Base-by-base conservation (phyloP, 306 rosid genomes). In the Malus orientalis region DNA sequence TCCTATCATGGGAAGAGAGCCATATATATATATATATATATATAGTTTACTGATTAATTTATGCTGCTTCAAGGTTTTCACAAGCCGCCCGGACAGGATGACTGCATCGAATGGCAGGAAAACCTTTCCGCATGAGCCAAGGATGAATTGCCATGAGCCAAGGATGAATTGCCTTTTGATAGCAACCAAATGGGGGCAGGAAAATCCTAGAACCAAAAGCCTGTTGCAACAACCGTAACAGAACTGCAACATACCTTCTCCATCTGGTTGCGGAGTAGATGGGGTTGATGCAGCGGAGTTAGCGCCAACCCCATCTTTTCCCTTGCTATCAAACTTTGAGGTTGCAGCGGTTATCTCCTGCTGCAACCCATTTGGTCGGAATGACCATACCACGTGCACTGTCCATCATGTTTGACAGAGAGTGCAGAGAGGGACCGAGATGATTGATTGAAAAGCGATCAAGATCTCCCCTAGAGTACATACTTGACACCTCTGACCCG, bases 141-240 rank as follows among this genome's bases (percentile, higher is more conserved):
- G 91, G 75, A 89, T 86, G 93, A 86, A 12, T 89, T 91, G 97
- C 93, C 91, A 63, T 83, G 96, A 92, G 97, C 96, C 96, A 90
- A 83, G 91, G 75, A 89, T 86, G 93, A 86, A 15, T 89, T 91
- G 97, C 93, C 91, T 25, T 49, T 81, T 65, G 76, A 70, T 54
- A 71, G 76, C 87, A 83, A 86, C 97, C 97, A 83, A 84, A 85
- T 63, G 90, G 54, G 54, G 73, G 55, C 2, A 15, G 81, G 86
- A 60, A 81, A 9, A 85, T 33, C 83, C 81, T 70, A 36, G 58
- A 33, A 51, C 71, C 61, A 18, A 77, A 83, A 83, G 67, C 78
- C 45, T 40, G 58, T 19, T 74, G 78, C 86, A 78, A 73, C 62
- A 76, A 77, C 65, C 78, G 32, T 70, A 27, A 33, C 75, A 4